Evolutionary conservation across 2,329 filamentous ascomycete genomes (phyloP), one percentile per base, ranked within the genome.

Genomic region (Apiospora sp.): DNA sequence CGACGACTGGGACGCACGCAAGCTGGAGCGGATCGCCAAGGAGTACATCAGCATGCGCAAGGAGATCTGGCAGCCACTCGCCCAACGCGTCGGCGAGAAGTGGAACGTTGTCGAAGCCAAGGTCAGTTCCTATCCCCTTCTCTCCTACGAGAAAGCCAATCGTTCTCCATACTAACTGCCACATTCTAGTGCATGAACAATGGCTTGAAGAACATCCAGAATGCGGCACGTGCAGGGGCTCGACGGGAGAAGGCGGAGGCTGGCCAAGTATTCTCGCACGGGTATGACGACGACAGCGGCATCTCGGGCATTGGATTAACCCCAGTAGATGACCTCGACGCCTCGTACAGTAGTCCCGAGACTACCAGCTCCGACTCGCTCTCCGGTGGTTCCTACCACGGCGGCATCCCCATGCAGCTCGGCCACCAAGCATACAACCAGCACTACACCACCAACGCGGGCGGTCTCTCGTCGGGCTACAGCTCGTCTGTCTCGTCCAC

Each of bases 31-130:
- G 13, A 85, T 97, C 54, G 93, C 93, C 49, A 90, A 89, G 80
- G 92, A 93, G 80, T 97, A 97, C 83, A 93, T 94, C 89, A 87
- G 87, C 74, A 89, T 93, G 84, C 89, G 95, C 71, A 92, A 92
- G 81, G 92, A 95, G 82, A 95, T 97, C 80, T 97, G 94, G 94
- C 88, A 88, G 71, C 86, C 90, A 4, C 87, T 97, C 34, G 94
- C 93, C 3, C 86, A 89, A n/a, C 84, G 85, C 72, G 90, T 92
- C 4, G 93, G 95, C n/a, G 94, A 97, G 88, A 93, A 89, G 88
- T 96, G 92, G 94, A 93, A 86, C 76, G 90, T 90, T 12, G 87
- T 91, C 48, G 89, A 92, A 82, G 84, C 86, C 75, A 91, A 91
- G 86, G 90, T 92, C 79, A 76, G 84, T 74, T 24, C 19, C 22